Evolutionary conservation across 202 grass and related monocot species (phyloP), one percentile per base, ranked within the genome.

Genomic region (Brachypodium distachyon): DNA sequence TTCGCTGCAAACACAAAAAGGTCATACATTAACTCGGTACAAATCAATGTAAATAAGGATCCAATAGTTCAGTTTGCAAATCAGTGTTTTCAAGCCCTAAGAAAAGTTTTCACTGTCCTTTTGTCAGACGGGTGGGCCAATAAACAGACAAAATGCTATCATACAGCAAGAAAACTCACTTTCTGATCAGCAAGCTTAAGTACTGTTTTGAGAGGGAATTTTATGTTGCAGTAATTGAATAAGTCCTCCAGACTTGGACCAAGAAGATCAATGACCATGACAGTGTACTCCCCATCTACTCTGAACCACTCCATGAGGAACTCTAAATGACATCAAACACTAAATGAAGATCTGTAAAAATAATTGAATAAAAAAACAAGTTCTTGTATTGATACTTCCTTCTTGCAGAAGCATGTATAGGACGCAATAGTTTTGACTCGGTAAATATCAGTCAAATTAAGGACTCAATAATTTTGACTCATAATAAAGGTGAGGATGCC

Each of bases 241-340:
- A 93, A 74, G 73, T 97, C 94, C 72, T 97, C 91, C 18, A 97
- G 63, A 71, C 94, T 93, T 85, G 94, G 91, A 39, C 91, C 94
- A 58, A 94, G 91, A 84, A 94, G 94, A 91, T 94, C 94, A 64
- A 94, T 94, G 74, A 94, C 88, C 91, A 97, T 97, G 42, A 91
- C 79, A 90, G 91, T 97, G 86, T 97, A 94, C 51, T 97, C 94
- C 74, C 91, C 94, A 51, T 97, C 94, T 59, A 97, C 91, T 19
- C 94, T 91, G 68, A 97, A 93, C 90, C 91, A 97, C 57, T 93
- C 93, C 52, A 68, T 90, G 90, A 61, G 94, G 94, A 82, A 97
- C 81, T 83, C 94, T 97, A 73, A 63, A 85, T 78, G 18, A 33
- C 76, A 73, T 41, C 4, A 72, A 85, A 31, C 19, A 53, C 26